Percentiles rank a stretch among this genome's conserved stretches.
These are phyloP conservation scores for Blepharisma stoltei DNA, from an alignment of 73 alveolate species.

Conservation along the genomic window DNA sequence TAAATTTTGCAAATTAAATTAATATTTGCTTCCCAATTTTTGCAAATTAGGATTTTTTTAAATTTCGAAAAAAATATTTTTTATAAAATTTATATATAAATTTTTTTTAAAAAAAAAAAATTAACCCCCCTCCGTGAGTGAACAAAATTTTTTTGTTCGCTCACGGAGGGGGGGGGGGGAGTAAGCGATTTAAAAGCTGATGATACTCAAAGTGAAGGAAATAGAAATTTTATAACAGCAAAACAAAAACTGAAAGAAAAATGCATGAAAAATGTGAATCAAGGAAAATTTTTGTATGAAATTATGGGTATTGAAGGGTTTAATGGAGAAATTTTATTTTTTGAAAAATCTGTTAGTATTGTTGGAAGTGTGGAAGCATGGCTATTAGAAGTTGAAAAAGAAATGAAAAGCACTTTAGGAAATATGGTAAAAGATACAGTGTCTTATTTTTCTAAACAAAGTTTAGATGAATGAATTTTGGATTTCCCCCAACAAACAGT, in stretches of 20 bases:
- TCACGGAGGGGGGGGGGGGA: no score
- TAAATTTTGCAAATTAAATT: no score
- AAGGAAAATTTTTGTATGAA: constrained; percentile 32
- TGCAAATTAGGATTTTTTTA: no score
- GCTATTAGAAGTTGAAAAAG: constrained; percentile 54
- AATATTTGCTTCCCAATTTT: no score
- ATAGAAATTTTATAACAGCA: not conserved
- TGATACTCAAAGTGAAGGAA: no score
- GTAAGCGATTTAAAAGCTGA: no score
- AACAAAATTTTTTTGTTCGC: no score
- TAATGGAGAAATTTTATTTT: constrained; percentile 51
- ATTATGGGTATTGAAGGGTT: constrained; percentile 58
- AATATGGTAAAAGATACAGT: constrained; percentile 54
- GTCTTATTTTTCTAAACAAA: constrained; percentile 58
- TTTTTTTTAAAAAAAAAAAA: no score
- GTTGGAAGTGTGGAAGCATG: constrained; percentile 46
- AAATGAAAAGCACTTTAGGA: constrained; percentile 65
- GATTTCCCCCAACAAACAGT: constrained; percentile 63
- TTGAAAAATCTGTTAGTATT: constrained; percentile 48
- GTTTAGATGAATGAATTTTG: constrained; percentile 68
- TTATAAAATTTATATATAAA: no score
- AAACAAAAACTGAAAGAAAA: constrained; percentile 26
- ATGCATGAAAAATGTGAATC: constrained; percentile 19
- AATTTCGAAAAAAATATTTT: no score
- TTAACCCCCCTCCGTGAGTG: no score